Percentiles rank a stretch among this genome's conserved stretches.
These are phyloP conservation scores for Phytophthora brassicae DNA, from an alignment of 352 stramenopile genomes.

Conservation along the genomic window DNA sequence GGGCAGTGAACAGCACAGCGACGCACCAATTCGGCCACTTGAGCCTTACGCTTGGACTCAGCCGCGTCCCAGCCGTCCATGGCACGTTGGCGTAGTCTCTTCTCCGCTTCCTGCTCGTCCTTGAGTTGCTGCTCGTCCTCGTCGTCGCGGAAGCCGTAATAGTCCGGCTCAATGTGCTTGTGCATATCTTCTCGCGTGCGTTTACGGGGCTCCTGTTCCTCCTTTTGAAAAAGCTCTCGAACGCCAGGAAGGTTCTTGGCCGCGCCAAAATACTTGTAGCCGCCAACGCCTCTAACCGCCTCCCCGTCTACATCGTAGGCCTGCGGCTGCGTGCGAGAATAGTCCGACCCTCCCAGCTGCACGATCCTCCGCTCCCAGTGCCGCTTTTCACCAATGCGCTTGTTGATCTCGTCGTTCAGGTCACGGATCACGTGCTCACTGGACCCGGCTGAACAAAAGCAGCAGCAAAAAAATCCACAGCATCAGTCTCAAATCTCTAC, in stretches of 20 bases:
- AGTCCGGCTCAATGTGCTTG: conserved; percentile 88
- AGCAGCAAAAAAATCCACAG: conserved; percentile 8
- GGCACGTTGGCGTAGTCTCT: conserved; percentile 44
- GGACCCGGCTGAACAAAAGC: conserved; percentile 61
- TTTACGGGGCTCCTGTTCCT: conserved; percentile 59
- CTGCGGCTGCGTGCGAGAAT: conserved; percentile 79
- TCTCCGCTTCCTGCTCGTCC: conserved; percentile 52
- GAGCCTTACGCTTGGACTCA: conserved; percentile 39
- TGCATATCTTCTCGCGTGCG: conserved; percentile 86
- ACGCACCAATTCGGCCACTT: conserved; percentile 44
- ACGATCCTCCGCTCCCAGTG: conserved; percentile 89
- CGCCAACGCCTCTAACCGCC: conserved; percentile 62
- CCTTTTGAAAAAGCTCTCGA: conserved; percentile 92
- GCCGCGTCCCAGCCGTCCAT: conserved; percentile 60
- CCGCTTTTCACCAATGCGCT: conserved; percentile 93
- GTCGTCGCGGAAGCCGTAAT: conserved; percentile 77
- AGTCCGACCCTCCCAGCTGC: conserved; percentile 91
- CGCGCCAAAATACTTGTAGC: conserved; percentile 97
- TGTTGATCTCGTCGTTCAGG: conserved; percentile 99
- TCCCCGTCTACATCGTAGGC: conserved; percentile 74
- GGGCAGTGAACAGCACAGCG: neutral
- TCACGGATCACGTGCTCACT: conserved; percentile 96
- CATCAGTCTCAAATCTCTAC: too few species aligned
- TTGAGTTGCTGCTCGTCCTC: conserved; percentile 58
- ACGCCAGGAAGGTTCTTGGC: conserved; percentile 96